Percentiles rank a stretch among this genome's conserved stretches.
These are phyloP conservation scores for Flaveria trinervia DNA, from an alignment of 129 eudicot genomes.

Conservation along the genomic window DNA sequence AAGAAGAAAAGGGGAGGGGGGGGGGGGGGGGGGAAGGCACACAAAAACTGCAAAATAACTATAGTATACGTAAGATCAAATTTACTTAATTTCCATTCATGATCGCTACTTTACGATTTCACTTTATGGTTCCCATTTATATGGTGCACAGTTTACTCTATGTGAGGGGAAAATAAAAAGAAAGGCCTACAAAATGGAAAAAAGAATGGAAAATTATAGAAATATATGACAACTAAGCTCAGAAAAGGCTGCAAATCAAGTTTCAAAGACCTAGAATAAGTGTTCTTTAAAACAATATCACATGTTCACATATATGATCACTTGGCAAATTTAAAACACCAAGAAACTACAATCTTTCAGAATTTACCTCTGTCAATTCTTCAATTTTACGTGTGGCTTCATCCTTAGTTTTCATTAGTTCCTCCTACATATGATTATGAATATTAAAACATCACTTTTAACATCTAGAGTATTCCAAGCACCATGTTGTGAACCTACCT, in stretches of 20 bases:
- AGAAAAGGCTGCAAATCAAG: not conserved
- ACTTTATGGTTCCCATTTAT: conserved; percentile 13
- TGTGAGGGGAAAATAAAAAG: not conserved
- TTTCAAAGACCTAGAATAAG: not conserved
- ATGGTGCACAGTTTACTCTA: conserved; percentile 14
- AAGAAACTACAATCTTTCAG: not conserved
- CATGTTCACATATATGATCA: not conserved
- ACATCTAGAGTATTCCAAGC: conserved; percentile 18
- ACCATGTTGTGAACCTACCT: conserved; percentile 45
- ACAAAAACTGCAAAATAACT: not conserved
- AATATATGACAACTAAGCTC: not conserved
- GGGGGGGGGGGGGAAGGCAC: no score
- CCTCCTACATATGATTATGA: conserved; percentile 53
- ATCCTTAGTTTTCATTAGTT: conserved; percentile 67
- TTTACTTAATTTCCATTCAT: not conserved
- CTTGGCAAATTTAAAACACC: conserved; percentile 6
- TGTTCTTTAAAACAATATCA: conserved; percentile 15
- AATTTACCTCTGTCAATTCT: conserved; percentile 62
- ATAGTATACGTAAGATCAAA: not conserved
- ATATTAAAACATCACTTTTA: conserved; percentile 14
- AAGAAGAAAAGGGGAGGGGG: no score
- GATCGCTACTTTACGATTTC: not conserved
- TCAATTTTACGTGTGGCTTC: conserved; percentile 58
- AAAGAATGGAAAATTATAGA: not conserved
- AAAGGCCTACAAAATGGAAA: not conserved